A percentile compares a stretch with the other conserved stretches of the same genome.
Conservation (phyloP, 1,284 basidiomycete genomes). For the Fomitopsis betulina region DNA sequence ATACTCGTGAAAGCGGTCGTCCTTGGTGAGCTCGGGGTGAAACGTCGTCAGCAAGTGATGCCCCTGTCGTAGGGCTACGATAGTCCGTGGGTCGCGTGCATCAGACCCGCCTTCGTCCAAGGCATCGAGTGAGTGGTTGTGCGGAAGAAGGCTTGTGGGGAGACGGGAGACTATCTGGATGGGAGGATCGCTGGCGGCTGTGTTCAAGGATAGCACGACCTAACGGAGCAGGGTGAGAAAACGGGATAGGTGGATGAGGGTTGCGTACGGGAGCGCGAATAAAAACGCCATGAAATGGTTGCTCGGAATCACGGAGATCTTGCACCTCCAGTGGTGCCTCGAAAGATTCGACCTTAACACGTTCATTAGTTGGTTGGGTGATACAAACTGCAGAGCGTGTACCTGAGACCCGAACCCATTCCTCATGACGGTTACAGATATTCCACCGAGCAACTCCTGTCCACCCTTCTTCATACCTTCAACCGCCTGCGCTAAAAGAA, state of each 20-base stretch:
- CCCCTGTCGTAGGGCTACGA: constrained; percentile 88
- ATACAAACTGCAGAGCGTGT: constrained; percentile 5
- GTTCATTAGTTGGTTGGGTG: background rate
- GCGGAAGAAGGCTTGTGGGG: constrained; percentile 56
- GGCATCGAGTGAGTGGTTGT: constrained; percentile 30
- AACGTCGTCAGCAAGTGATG: constrained; percentile 86
- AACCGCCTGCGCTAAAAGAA: constrained; percentile 74
- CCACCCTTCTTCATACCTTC: constrained; percentile 84
- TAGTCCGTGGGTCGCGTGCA: constrained; percentile 51
- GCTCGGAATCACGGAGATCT: constrained; percentile 54
- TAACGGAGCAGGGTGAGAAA: constrained; percentile 23
- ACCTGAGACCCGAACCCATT: constrained; percentile 91
- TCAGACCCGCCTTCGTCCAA: constrained; percentile 34
- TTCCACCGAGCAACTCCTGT: constrained; percentile 82
- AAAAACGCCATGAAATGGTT: constrained; percentile 85
- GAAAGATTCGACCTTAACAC: constrained; percentile 78
- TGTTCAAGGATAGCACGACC: constrained; percentile 55
- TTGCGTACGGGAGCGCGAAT: constrained; percentile 87
- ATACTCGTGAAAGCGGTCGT: constrained; percentile 87
- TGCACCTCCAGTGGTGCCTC: constrained; percentile 73
- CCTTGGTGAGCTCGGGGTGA: constrained; percentile 91
- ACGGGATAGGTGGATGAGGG: constrained; percentile 1
- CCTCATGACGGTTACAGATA: constrained; percentile 78
- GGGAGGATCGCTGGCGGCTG: constrained; percentile 41
- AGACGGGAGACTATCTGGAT: constrained; percentile 74